Percentiles rank a stretch among this genome's conserved stretches.
phyloP scores from a whole-genome alignment of 257 asterid genomes.

The Voacanga thouarsii region DNA sequence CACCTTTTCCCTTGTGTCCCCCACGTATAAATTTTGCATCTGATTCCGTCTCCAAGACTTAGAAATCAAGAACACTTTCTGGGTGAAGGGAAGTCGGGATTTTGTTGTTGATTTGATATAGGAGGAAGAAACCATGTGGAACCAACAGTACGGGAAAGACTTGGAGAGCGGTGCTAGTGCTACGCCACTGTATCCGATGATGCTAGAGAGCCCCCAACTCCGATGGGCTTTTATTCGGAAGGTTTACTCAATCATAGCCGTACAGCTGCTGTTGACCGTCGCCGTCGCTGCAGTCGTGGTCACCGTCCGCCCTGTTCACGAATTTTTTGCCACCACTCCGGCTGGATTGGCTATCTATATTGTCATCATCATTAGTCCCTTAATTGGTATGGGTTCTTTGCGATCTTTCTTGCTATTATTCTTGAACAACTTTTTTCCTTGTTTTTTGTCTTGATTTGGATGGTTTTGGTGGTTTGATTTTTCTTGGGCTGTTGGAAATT shows the following conservation, averaged over 20 bases:
- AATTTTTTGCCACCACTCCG: conserved; percentile 36
- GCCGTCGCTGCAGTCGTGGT: conserved; percentile 46
- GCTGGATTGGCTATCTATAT: conserved; percentile 32
- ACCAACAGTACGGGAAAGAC: conserved; percentile 36
- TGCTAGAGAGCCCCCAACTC: conserved; percentile 52
- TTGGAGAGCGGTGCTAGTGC: conserved; percentile 38
- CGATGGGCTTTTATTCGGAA: conserved; percentile 63
- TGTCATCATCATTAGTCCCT: conserved; percentile 27
- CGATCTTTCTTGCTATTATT: background rate
- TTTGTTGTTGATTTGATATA: background rate
- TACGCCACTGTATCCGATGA: conserved; percentile 42
- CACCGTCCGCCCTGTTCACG: conserved; percentile 31
- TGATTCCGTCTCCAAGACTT: background rate
- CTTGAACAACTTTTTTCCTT: background rate
- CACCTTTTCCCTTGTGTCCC: background rate
- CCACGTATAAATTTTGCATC: background rate
- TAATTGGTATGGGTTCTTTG: conserved; percentile 23
- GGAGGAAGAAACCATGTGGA: conserved; percentile 27
- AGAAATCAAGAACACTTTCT: background rate
- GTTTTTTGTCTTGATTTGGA: background rate
- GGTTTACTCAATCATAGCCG: conserved; percentile 41
- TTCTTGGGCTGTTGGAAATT: background rate
- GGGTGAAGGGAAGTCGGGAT: background rate
- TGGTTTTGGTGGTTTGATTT: background rate
- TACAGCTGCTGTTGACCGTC: conserved; percentile 47